Conservation (phyloP, 1,139 yeast genomes). For the Wickerhamomyces sp. region DNA sequence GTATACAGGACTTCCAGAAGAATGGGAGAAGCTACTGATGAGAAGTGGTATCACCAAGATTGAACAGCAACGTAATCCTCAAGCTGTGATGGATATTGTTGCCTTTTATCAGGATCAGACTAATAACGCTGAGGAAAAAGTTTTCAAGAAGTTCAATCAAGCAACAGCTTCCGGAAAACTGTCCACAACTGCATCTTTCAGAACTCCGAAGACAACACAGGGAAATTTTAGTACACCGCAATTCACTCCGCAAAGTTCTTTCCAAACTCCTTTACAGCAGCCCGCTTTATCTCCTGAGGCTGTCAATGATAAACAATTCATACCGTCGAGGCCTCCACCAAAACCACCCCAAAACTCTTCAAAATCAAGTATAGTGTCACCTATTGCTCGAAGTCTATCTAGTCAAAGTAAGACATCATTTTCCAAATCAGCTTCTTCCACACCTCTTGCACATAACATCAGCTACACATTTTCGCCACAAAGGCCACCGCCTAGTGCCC, state of each 20-base stretch:
- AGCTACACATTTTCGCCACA: constrained; percentile 19
- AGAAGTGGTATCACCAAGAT: constrained; percentile 82
- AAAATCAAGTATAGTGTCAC: constrained; percentile 21
- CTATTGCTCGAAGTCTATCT: constrained; percentile 20
- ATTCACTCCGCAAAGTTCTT: constrained; percentile 24
- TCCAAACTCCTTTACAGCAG: constrained; percentile 20
- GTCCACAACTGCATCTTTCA: constrained; percentile 27
- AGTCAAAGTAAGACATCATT: constrained; percentile 9
- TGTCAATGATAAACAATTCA: constrained; percentile 42
- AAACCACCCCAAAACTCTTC: constrained; percentile 36
- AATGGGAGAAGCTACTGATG: constrained; percentile 80
- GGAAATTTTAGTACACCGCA: constrained; percentile 26
- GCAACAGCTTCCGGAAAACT: constrained; percentile 17
- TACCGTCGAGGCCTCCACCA: constrained; percentile 70
- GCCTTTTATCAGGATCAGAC: constrained; percentile 75
- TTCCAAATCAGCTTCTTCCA: constrained; percentile 11
- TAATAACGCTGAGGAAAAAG: constrained; percentile 60
- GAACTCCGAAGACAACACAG: constrained; percentile 27
- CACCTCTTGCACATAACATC: constrained; percentile 14
- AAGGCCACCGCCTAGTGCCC: constrained; percentile 28
- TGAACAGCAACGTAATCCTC: constrained; percentile 89
- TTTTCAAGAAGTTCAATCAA: constrained; percentile 69
- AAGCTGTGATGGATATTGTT: constrained; percentile 90
- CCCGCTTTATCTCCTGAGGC: constrained; percentile 11
- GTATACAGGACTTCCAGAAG: constrained; percentile 86